These are phyloP conservation scores for Colletotrichum liriopes DNA, from an alignment of 2,329 filamentous ascomycete genomes.

Conservation along the genomic window DNA sequence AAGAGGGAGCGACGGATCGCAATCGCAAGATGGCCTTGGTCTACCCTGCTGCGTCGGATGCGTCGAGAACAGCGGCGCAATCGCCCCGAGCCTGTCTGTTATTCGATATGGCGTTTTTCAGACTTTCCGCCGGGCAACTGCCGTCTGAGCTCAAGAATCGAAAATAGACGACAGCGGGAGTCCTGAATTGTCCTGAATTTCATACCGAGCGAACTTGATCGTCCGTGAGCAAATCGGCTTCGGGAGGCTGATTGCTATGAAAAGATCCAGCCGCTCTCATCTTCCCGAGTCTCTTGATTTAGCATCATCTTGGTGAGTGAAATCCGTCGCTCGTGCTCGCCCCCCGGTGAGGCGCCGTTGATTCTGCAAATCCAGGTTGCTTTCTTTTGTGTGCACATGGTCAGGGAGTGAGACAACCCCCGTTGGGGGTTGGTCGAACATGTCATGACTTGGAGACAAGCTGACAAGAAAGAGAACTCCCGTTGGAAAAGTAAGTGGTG, in stretches of 20 bases:
- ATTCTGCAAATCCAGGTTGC: constrained; percentile 14
- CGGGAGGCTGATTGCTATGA: constrained; percentile 26
- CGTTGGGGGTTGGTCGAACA: constrained; percentile 24
- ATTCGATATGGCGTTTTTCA: constrained; percentile 20
- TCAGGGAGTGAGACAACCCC: constrained; percentile 30
- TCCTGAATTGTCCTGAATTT: constrained; percentile 41
- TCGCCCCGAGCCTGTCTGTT: not conserved
- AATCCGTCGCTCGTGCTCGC: constrained; percentile 29
- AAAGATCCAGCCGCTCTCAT: not conserved
- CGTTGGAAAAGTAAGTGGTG: constrained; percentile 13
- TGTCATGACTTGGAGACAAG: constrained; percentile 37
- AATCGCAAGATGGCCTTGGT: not conserved
- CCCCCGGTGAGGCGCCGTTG: constrained; percentile 18
- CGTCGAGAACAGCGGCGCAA: not conserved
- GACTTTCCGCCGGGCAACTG: constrained; percentile 1
- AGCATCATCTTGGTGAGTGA: constrained; percentile 2
- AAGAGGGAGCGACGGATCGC: not conserved
- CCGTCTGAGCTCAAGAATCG: constrained; percentile 23
- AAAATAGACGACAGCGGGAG: constrained; percentile 35
- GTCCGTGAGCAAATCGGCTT: constrained; percentile 36
- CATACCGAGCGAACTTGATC: constrained; percentile 20
- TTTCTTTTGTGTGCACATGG: constrained; percentile 26
- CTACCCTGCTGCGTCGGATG: constrained; percentile 2
- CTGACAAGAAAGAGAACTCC: constrained; percentile 24
- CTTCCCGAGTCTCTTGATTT: constrained; percentile 12